Evolutionary conservation across 371 early-diverging fungal species (phyloP).

Genomic region (Entomophthora muscae): DNA sequence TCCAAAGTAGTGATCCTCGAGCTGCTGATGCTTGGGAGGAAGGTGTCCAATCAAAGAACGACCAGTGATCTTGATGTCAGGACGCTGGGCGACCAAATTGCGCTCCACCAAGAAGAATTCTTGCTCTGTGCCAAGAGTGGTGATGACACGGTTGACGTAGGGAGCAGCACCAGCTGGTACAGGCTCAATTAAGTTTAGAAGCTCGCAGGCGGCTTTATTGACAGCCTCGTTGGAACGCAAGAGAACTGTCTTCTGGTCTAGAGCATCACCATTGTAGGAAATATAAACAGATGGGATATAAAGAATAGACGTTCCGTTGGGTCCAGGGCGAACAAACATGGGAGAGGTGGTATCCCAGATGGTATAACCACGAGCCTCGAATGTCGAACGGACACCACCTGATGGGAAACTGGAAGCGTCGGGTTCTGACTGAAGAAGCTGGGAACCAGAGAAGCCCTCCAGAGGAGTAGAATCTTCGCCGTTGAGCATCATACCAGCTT

Average conservation of each 20-base stretch:
- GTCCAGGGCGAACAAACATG: slow-evolving; percentile 86
- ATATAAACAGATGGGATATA: slow-evolving; percentile 96
- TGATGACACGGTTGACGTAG: slow-evolving; percentile 56
- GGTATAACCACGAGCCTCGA: slow-evolving; percentile 98
- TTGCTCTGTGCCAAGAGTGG: slow-evolving; percentile 93
- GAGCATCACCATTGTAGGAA: slow-evolving; percentile 94
- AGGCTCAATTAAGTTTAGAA: slow-evolving; percentile 51
- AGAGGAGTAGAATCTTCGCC: slow-evolving; percentile 38
- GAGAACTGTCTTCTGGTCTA: slow-evolving; percentile 95
- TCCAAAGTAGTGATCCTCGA: slow-evolving; percentile 98
- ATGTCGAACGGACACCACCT: slow-evolving; percentile 94
- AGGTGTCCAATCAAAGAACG: slow-evolving; percentile 84
- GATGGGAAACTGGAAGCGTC: slow-evolving; percentile 98
- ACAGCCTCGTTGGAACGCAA: slow-evolving; percentile 78
- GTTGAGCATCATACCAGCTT: slow-evolving; percentile 45
- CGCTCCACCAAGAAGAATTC: slow-evolving; percentile 97
- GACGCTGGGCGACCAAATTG: slow-evolving; percentile 71
- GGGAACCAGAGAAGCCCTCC: slow-evolving; percentile 88
- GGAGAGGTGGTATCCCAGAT: slow-evolving; percentile 95
- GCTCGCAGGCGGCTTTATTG: slow-evolving; percentile 54
- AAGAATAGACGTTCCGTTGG: slow-evolving; percentile 76
- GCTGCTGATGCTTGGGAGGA: slow-evolving; percentile 94
- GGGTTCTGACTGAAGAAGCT: slow-evolving; percentile 94
- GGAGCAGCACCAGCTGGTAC: slow-evolving; percentile 34
- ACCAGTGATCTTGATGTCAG: slow-evolving; percentile 90